Evolutionary conservation across 148 eudicot genomes (phyloP).

Genomic region (Chenopodium suecicum): DNA sequence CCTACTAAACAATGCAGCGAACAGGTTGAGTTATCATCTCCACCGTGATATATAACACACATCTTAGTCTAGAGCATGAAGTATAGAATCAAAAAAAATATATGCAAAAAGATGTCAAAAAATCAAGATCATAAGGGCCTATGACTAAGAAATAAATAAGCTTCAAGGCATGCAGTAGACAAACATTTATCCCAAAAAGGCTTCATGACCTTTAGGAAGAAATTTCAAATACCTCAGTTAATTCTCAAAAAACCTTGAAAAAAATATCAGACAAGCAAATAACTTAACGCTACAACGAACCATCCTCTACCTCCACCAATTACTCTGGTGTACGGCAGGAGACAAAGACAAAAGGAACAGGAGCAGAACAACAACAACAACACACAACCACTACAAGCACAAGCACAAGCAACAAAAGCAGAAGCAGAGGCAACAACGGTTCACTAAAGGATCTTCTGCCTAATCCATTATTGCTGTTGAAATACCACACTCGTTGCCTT

Average conservation of each 20-base stretch:
- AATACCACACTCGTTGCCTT: too few species aligned
- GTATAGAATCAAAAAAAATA: background rate
- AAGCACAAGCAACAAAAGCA: too few species aligned
- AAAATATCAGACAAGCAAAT: background rate
- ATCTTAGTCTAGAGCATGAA: background rate
- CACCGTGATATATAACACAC: conserved; percentile 2
- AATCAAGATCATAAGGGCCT: background rate
- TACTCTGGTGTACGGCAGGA: too few species aligned
- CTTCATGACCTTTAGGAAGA: conserved; percentile 14
- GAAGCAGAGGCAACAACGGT: too few species aligned
- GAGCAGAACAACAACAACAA: too few species aligned
- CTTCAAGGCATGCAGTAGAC: background rate
- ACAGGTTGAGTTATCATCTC: conserved; percentile 11
- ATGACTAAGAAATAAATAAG: conserved; percentile 4
- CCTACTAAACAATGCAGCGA: conserved; percentile 38
- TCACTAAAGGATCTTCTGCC: too few species aligned
- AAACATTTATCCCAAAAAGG: too few species aligned
- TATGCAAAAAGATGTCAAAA: background rate
- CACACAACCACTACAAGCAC: too few species aligned
- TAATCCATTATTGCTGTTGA: too few species aligned
- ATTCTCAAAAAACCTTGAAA: conserved; percentile 13
- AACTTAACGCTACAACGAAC: too few species aligned
- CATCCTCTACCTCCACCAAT: too few species aligned
- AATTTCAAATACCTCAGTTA: conserved; percentile 7
- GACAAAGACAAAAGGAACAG: too few species aligned